Evolutionary conservation across 257 asterid genomes (phyloP), one percentile per base, ranked within the genome.

Genomic region (Salvia rosmarinus): DNA sequence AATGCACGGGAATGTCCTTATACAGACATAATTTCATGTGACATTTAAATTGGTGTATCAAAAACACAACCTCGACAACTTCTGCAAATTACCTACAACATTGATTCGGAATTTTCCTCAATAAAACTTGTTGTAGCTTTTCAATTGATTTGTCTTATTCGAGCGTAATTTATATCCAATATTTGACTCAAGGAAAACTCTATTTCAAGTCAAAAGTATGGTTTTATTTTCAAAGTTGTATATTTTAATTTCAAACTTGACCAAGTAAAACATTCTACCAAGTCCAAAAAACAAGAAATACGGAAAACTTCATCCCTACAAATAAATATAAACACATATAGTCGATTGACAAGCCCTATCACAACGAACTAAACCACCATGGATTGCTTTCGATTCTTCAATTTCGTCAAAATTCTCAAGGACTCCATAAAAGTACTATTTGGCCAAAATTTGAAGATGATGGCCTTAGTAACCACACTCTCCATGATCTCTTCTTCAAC

Each of bases 351-450:
- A 20, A 59, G 3, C 47, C 20, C 9, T 19, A 16, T 3, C 3
- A 14, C 0, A 32, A 32, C 21, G 7, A 61, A 37, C 9, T 63
- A 4, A 37, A 51, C 2, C 13, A 11, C 68, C 23, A 77, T 70
- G 80, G 55, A 54, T 21, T 20, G 34, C 49, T 21, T 5, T 16
- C 42, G 44, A 2, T 9, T 39, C 40, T 63, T 84, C 58, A 40
- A 61, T 28, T 72, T 78, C 37, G 9, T 68, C 13, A 10, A 55
- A 16, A 70, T 77, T 51, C 52, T 83, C 11, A 71, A 76, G n/a
- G 82, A 81, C 3, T 67, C 83, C 47, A 7, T 77, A 47, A 76
- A 77, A 68, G n/a, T n/a, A n/a, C 25, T 84, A n/a, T 46, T 79
- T 16, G 63, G 54, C 20, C 64, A 37, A 79, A 81, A 81, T 70